A percentile compares a stretch with the other conserved stretches of the same genome.
These are phyloP conservation scores for Colletotrichum musae DNA, from an alignment of 2,329 filamentous ascomycete species.

Conservation along the genomic window DNA sequence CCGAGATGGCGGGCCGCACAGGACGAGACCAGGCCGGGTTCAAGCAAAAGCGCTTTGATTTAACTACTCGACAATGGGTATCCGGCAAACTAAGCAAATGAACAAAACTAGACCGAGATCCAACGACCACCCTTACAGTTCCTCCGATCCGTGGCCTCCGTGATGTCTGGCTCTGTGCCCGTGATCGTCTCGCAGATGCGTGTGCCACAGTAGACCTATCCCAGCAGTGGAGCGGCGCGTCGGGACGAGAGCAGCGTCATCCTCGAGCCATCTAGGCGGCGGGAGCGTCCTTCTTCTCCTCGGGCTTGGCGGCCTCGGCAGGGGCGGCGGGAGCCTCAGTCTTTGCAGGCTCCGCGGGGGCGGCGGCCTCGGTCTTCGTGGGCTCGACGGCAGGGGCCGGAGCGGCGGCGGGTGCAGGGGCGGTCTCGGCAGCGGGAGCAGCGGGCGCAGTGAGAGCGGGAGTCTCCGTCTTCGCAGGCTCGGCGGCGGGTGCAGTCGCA, in stretches of 20 bases:
- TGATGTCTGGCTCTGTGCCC: background rate
- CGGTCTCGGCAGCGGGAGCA: conserved; percentile 42
- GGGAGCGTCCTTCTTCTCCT: conserved; percentile 45
- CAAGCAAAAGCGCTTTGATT: conserved; percentile 32
- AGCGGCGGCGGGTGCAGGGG: conserved; percentile 45
- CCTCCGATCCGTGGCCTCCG: background rate
- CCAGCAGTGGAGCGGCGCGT: too few relatives aligned
- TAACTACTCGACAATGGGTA: conserved; percentile 39
- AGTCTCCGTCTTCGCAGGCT: conserved; percentile 43
- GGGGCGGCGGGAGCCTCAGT: conserved; percentile 42
- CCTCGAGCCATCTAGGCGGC: conserved; percentile 27
- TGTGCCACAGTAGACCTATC: too few relatives aligned
- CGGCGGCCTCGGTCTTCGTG: conserved; percentile 44
- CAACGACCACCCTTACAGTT: conserved; percentile 4
- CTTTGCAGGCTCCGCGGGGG: conserved; percentile 45
- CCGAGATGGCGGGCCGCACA: background rate
- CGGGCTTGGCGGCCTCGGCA: conserved; percentile 44
- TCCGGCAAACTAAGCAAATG: conserved; percentile 40
- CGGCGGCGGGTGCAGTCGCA: conserved; percentile 46
- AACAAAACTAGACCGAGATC: conserved; percentile 29
- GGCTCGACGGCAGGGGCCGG: conserved; percentile 43
- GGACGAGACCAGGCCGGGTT: background rate
- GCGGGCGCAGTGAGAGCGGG: conserved; percentile 14
- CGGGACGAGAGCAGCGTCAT: too few relatives aligned
- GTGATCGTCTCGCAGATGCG: too few relatives aligned